Conservation (phyloP, 352 stramenopile genomes). For the Globisporangium abappressorium region DNA sequence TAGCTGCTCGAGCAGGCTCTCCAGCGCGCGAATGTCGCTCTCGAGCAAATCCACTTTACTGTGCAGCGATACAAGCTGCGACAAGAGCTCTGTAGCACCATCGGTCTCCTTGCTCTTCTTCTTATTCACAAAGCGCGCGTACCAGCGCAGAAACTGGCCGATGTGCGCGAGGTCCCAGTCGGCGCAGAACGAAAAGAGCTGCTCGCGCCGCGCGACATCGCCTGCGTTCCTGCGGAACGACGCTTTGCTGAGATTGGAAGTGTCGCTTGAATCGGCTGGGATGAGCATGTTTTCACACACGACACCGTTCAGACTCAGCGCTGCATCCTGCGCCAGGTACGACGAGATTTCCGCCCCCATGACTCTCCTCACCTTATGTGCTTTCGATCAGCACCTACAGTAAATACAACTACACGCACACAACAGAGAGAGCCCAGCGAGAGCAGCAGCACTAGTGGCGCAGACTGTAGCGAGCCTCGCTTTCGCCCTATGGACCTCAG, state of each 20-base stretch:
- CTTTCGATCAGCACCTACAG: background rate
- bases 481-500: background rate
- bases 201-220: conserved; percentile 42
- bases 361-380: background rate
- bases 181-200: conserved; percentile 55
- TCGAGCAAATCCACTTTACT: conserved; percentile 35
- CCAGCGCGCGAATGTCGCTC: conserved; percentile 27
- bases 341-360: conserved; percentile 49
- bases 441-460: background rate
- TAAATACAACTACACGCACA: background rate
- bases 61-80: conserved; percentile 23
- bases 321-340: conserved; percentile 39
- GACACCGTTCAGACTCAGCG: conserved; percentile 40
- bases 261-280: background rate
- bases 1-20: conserved; percentile 40
- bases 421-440: background rate
- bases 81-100: background rate
- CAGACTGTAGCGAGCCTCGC: background rate
- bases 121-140: conserved; percentile 33
- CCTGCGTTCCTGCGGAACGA: conserved; percentile 27
- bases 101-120: conserved; percentile 8
- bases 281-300: conserved; percentile 27
- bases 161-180: conserved; percentile 58
- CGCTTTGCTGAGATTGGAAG: background rate
- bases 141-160: conserved; percentile 58